These are phyloP conservation scores for Gilbertella persicaria DNA, from an alignment of 371 early-diverging fungal genomes.

Conservation along the genomic window DNA sequence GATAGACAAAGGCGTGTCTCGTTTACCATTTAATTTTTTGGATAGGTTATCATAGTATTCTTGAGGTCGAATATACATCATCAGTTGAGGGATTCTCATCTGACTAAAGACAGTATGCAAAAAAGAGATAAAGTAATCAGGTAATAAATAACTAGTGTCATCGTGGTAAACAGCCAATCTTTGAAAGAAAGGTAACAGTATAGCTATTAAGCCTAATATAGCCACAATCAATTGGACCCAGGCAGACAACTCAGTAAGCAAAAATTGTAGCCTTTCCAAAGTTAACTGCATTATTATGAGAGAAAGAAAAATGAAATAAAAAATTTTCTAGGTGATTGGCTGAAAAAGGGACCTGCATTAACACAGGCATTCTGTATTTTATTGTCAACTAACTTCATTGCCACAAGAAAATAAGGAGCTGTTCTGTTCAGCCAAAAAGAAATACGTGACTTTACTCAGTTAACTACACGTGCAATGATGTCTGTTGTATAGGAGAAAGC, in stretches of 20 bases:
- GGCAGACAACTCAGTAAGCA: slow-evolving; percentile 15
- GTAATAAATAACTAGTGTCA: slow-evolving; percentile 12
- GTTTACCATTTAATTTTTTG: slow-evolving; percentile 17
- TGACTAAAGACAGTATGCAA: slow-evolving; percentile 7
- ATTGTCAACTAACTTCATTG: too few relatives aligned
- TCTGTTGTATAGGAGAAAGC: too few relatives aligned
- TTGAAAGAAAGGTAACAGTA: slow-evolving; percentile 21
- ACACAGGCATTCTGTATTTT: too few relatives aligned
- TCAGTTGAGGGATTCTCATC: slow-evolving; percentile 16
- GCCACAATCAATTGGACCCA: slow-evolving; percentile 15
- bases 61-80: slow-evolving; percentile 23
- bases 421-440: too few relatives aligned
- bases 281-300: slow-evolving; percentile 15
- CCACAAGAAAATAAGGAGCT: too few relatives aligned
- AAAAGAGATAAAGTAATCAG: slow-evolving; percentile 14
- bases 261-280: slow-evolving; percentile 13
- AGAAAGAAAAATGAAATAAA: not conserved
- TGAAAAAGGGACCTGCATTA: too few relatives aligned
- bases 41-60: slow-evolving; percentile 22
- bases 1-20: not conserved
- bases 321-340: not conserved
- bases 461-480: too few relatives aligned
- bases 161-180: slow-evolving; percentile 10
- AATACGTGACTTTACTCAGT: too few relatives aligned
- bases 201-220: slow-evolving; percentile 16